These are phyloP conservation scores for Arxiozyma slooffiae DNA, from an alignment of 1,139 yeast species.

Conservation along the genomic window DNA sequence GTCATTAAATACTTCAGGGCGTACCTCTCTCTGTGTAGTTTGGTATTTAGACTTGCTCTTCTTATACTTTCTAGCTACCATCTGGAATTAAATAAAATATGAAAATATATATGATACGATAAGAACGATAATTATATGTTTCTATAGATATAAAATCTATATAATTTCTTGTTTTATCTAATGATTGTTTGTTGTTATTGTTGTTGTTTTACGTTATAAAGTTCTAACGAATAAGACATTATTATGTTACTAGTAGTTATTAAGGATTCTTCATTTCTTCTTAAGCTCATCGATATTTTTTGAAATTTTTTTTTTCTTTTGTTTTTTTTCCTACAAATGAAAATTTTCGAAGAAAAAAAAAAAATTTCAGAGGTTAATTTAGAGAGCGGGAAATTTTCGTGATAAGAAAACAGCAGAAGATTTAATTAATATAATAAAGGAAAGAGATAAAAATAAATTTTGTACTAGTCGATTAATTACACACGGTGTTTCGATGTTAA, in stretches of 20 bases:
- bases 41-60: conserved; percentile 3
- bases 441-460: too few relatives aligned
- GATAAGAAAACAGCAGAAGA: too few relatives aligned
- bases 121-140: not conserved
- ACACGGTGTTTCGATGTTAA: too few relatives aligned
- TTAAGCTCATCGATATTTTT: not conserved
- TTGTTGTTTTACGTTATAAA: too few relatives aligned
- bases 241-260: not conserved
- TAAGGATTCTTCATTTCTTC: not conserved
- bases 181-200: too few relatives aligned
- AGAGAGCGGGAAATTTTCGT: too few relatives aligned
- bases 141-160: not conserved
- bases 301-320: too few relatives aligned
- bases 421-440: too few relatives aligned
- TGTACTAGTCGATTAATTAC: too few relatives aligned
- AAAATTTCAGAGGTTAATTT: too few relatives aligned
- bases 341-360: not conserved
- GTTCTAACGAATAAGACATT: not conserved
- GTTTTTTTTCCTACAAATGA: too few relatives aligned
- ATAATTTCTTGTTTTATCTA: not conserved
- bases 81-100: not conserved
- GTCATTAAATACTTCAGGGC: conserved; percentile 58
- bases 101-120: not conserved
- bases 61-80: conserved; percentile 5
- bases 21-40: conserved; percentile 37